Conservation (phyloP, 2,329 filamentous ascomycete species). For the Colletotrichum sojae region DNA sequence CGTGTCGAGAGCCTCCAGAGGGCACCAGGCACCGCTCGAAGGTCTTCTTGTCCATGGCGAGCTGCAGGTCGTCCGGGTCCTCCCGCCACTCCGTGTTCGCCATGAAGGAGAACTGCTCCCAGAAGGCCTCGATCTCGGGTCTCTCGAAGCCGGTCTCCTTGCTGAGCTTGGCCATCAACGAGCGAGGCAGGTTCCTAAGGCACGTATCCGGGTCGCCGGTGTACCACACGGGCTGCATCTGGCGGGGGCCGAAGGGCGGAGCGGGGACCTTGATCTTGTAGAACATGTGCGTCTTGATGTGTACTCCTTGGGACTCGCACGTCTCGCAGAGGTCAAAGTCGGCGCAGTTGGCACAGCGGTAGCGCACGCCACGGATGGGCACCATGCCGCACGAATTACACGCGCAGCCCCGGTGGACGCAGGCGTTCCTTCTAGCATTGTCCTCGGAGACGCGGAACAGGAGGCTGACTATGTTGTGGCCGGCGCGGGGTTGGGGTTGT, state of each 20-base stretch:
- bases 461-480: constrained; percentile 86
- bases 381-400: constrained; percentile 91
- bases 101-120: constrained; percentile 97
- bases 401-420: constrained; percentile 91
- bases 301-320: constrained; percentile 84
- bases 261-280: constrained; percentile 95
- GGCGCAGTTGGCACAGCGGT: constrained; percentile 94
- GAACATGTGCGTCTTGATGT: constrained; percentile 94
- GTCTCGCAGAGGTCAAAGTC: constrained; percentile 97
- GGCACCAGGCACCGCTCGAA: constrained; percentile 94
- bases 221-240: constrained; percentile 88
- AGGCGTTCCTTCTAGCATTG: constrained; percentile 88
- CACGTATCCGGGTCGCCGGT: constrained; percentile 86
- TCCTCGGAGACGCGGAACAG: constrained; percentile 96
- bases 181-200: constrained; percentile 75
- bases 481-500: constrained; percentile 65
- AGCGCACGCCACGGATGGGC: constrained; percentile 92
- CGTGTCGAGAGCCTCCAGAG: constrained; percentile 82
- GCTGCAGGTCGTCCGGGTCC: constrained; percentile 81
- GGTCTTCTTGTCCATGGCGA: constrained; percentile 92
- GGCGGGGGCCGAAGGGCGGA: constrained; percentile 84
- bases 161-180: constrained; percentile 77
- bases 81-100: constrained; percentile 87
- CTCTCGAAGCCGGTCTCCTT: constrained; percentile 85
- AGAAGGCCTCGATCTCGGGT: constrained; percentile 91